Evolutionary conservation across 2,329 filamentous ascomycete species (phyloP).

Genomic region (Aspergillus sp.): DNA sequence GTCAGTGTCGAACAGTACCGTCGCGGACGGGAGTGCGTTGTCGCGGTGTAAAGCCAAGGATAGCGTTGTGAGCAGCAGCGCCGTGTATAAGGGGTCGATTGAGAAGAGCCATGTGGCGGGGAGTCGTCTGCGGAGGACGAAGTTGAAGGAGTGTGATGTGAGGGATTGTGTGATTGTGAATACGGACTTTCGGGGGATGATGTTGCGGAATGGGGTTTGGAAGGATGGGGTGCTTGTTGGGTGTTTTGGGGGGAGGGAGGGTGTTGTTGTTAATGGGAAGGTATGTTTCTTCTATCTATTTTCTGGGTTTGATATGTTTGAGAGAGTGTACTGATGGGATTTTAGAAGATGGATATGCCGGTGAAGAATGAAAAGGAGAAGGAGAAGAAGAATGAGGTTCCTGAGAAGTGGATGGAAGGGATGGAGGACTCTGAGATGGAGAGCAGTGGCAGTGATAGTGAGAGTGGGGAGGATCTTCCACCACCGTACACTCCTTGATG

Average conservation of each 20-base stretch:
- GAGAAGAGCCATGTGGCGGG: slow-evolving; percentile 6
- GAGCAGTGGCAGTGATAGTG: not conserved
- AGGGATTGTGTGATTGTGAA: slow-evolving; percentile 20
- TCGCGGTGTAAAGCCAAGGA: slow-evolving; percentile 12
- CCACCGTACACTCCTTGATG: slow-evolving; percentile 7
- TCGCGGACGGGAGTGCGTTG: slow-evolving; percentile 15
- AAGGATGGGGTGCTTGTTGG: slow-evolving; percentile 25
- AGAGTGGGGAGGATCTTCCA: slow-evolving; percentile 5
- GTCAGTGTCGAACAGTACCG: slow-evolving; percentile 14
- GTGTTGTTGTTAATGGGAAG: slow-evolving; percentile 15
- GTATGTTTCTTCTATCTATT: slow-evolving; percentile 8
- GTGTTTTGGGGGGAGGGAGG: slow-evolving; percentile 11
- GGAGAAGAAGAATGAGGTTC: not conserved
- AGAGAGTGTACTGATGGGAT: not conserved
- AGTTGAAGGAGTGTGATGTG: slow-evolving; percentile 23
- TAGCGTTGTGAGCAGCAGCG: slow-evolving; percentile 16
- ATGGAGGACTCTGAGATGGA: slow-evolving; percentile 5
- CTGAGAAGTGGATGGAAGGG: slow-evolving; percentile 1
- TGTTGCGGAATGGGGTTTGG: slow-evolving; percentile 27
- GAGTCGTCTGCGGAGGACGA: slow-evolving; percentile 13
- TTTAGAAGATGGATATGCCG: slow-evolving; percentile 1
- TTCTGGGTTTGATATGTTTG: not conserved
- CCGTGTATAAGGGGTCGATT: slow-evolving; percentile 15
- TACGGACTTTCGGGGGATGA: slow-evolving; percentile 23
- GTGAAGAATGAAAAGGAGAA: not conserved